These are phyloP conservation scores for Boletus sp. DNA, from an alignment of 768 basidiomycete species.

Conservation along the genomic window DNA sequence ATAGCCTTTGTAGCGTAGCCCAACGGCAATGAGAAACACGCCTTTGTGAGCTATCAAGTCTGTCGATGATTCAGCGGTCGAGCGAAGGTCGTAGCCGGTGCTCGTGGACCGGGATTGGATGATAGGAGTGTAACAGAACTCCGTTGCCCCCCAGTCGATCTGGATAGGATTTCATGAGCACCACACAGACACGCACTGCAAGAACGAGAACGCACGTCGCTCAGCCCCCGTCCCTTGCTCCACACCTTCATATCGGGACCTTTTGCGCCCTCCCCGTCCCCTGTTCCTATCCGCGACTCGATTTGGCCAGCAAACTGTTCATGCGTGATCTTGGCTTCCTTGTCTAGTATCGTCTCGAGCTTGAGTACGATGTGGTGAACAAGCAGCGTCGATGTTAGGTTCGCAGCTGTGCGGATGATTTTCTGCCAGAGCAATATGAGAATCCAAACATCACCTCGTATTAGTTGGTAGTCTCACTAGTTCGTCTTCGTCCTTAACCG, in stretches of 20 bases:
- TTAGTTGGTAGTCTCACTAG: constrained; percentile 52
- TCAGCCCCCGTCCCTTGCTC: constrained; percentile 72
- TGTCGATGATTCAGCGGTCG: constrained; percentile 80
- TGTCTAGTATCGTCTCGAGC: constrained; percentile 88
- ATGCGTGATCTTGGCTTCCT: constrained; percentile 87
- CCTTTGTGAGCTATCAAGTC: constrained; percentile 86
- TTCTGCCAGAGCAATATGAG: constrained; percentile 49
- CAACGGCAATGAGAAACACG: constrained; percentile 83
- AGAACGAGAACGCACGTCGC: constrained; percentile 54
- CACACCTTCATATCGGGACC: constrained; percentile 93
- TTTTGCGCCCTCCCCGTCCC: constrained; percentile 57
- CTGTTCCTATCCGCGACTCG: constrained; percentile 84
- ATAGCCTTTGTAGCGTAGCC: constrained; percentile 90
- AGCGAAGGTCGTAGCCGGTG: constrained; percentile 84
- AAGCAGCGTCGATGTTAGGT: constrained; percentile 82
- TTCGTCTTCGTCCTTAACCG: constrained; percentile 90
- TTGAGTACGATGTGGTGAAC: constrained; percentile 83
- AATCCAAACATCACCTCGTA: not conserved
- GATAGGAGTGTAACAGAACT: constrained; percentile 94
- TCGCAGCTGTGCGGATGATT: constrained; percentile 70
- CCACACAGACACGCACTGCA: not conserved
- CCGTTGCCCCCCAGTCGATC: constrained; percentile 88
- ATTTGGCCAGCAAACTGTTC: constrained; percentile 83
- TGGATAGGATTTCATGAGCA: constrained; percentile 31
- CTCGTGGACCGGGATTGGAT: constrained; percentile 89